phyloP scores from a whole-genome alignment of 2,329 filamentous ascomycete species.

The Arthrobotrys sinensis region DNA sequence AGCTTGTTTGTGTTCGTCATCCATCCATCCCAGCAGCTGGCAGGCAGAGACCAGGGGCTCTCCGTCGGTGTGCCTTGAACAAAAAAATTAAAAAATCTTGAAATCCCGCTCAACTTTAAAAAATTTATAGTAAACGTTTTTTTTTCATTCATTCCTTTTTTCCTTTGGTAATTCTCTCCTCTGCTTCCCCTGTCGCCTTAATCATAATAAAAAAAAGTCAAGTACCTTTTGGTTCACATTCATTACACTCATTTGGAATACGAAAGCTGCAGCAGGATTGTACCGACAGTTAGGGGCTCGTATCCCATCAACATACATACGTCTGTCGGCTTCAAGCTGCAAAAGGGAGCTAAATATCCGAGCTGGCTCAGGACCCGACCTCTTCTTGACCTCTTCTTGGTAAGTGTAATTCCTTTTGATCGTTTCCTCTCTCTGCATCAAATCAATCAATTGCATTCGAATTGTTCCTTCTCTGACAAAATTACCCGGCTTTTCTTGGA shows the following conservation, averaged over 20 bases:
- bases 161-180: background rate
- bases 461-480: conserved; percentile 21
- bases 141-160: background rate
- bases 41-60: conserved; percentile 17
- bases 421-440: conserved; percentile 14
- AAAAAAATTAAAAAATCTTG: conserved; percentile 11
- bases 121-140: conserved; percentile 14
- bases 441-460: background rate
- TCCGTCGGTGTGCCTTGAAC: conserved; percentile 17
- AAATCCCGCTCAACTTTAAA: conserved; percentile 21
- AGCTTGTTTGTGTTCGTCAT: conserved; percentile 33
- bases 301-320: background rate
- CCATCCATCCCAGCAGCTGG: conserved; percentile 12
- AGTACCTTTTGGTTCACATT: background rate
- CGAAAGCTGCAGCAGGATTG: background rate
- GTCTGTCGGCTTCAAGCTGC: conserved; percentile 26
- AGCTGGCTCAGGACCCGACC: conserved; percentile 13
- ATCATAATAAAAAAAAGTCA: conserved; percentile 6
- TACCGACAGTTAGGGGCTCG: conserved; percentile 1
- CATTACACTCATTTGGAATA: conserved; percentile 24
- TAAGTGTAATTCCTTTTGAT: conserved; percentile 23
- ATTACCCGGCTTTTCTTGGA: conserved; percentile 30
- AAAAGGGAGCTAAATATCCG: conserved; percentile 33
- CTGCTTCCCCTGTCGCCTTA: background rate
- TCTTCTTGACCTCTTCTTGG: conserved; percentile 2